Evolutionary conservation across 768 basidiomycete species (phyloP).

Genomic region (Calocera cornea): DNA sequence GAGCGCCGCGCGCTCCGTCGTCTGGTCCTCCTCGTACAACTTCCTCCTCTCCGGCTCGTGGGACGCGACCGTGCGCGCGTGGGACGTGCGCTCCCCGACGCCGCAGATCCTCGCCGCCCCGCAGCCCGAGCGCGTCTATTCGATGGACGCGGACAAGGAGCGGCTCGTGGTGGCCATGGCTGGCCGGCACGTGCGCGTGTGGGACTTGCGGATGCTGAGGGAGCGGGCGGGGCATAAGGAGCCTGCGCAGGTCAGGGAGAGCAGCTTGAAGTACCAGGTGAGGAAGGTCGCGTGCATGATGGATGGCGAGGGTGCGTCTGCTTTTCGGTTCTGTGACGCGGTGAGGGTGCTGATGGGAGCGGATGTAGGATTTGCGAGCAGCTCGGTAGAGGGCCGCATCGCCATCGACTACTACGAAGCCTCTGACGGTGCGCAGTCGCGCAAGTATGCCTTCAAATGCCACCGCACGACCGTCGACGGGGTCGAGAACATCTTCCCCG

Average conservation of each 20-base stretch:
- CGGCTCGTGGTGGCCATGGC: slow-evolving; percentile 89
- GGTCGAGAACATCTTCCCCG: slow-evolving; percentile 92
- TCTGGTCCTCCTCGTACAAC: slow-evolving; percentile 50
- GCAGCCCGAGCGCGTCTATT: slow-evolving; percentile 74
- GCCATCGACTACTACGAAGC: slow-evolving; percentile 96
- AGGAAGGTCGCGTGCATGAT: slow-evolving; percentile 82
- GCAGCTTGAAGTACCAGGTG: slow-evolving; percentile 91
- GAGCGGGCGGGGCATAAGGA: slow-evolving; percentile 24
- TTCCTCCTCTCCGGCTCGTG: slow-evolving; percentile 75
- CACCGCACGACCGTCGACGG: slow-evolving; percentile 83
- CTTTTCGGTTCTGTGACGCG: background rate
- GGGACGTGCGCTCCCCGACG: slow-evolving; percentile 55
- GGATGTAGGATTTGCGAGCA: slow-evolving; percentile 69
- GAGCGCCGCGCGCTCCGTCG: slow-evolving; percentile 66
- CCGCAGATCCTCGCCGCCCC: slow-evolving; percentile 43
- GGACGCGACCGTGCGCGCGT: slow-evolving; percentile 79
- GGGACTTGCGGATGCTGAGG: slow-evolving; percentile 65
- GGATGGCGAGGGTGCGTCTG: slow-evolving; percentile 64
- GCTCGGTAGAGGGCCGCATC: slow-evolving; percentile 89
- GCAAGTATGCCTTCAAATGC: slow-evolving; percentile 94
- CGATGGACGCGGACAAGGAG: slow-evolving; percentile 62
- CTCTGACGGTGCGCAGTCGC: slow-evolving; percentile 58
- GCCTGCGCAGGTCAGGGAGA: slow-evolving; percentile 72
- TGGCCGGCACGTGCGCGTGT: slow-evolving; percentile 78
- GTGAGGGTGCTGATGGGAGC: background rate